Percentiles rank a stretch among this genome's conserved stretches.
Conservation (phyloP, 2,329 filamentous ascomycete species). For the Coniochaeta hoffmannii region DNA sequence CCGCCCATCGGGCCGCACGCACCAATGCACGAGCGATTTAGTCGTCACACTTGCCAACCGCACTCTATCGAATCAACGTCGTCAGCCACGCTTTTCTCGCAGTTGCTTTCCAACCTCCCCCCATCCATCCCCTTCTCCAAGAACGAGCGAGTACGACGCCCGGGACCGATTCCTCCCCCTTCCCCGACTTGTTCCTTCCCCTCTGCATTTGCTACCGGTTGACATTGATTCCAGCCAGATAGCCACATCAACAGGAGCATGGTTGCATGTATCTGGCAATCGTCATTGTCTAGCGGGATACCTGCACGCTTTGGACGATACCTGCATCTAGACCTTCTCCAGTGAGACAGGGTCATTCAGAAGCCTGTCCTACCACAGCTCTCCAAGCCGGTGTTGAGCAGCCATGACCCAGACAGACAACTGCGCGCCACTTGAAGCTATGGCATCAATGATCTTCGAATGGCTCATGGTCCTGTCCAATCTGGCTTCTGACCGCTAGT, state of each 20-base stretch:
- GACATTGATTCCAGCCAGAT: not conserved
- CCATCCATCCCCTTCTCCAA: not conserved
- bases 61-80: constrained; percentile 25
- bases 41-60: constrained; percentile 32
- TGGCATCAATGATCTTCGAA: constrained; percentile 5
- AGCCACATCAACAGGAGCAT: not conserved
- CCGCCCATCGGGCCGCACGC: constrained; percentile 35
- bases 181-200: not conserved
- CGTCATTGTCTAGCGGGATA: not conserved
- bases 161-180: not conserved
- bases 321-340: not conserved
- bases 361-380: constrained; percentile 12
- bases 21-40: constrained; percentile 33
- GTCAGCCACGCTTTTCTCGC: constrained; percentile 10
- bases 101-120: constrained; percentile 5
- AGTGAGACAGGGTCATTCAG: constrained; percentile 8
- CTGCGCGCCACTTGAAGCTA: constrained; percentile 11
- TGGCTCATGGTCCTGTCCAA: constrained; percentile 20
- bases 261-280: not conserved
- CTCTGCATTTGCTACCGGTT: not conserved
- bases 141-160: not conserved
- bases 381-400: constrained; percentile 7
- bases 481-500: constrained; percentile 18
- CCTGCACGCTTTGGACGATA: not conserved
- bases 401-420: constrained; percentile 2